Conservation (phyloP, 1,284 basidiomycete species). For the Naganishia sp. region DNA sequence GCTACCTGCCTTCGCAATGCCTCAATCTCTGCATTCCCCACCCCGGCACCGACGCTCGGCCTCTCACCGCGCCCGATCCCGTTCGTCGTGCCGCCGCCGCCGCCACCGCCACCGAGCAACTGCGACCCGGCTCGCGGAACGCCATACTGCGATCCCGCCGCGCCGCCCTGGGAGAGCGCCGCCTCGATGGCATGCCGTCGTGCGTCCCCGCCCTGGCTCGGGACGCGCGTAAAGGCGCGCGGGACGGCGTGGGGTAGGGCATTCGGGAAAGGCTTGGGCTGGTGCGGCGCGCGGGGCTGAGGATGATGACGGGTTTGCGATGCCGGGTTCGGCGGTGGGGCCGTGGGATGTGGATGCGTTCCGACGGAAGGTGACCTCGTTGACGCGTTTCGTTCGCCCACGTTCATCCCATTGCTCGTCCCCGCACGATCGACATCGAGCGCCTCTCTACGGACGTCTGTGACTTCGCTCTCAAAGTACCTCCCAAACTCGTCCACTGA, state of each 20-base stretch:
- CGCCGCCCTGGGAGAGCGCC: neutral
- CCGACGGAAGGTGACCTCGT: too few species aligned
- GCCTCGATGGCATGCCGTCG: slow-evolving; percentile 13
- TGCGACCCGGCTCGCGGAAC: neutral
- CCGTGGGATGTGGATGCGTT: too few species aligned
- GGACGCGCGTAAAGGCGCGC: slow-evolving; percentile 6
- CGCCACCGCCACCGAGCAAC: neutral
- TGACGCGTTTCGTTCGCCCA: too few species aligned
- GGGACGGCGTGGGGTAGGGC: neutral
- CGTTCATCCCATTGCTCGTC: too few species aligned
- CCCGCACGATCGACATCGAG: neutral
- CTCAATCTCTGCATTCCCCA: slow-evolving; percentile 8
- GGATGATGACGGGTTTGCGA: too few species aligned
- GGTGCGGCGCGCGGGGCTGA: too few species aligned
- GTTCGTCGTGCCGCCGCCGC: neutral
- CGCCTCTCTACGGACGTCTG: slow-evolving; percentile 16
- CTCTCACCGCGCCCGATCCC: neutral
- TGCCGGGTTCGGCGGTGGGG: neutral
- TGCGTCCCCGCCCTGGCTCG: slow-evolving; percentile 12
- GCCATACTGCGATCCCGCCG: neutral
- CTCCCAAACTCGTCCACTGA: slow-evolving; percentile 21
- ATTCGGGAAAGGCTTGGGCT: too few species aligned
- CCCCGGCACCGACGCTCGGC: slow-evolving; percentile 8
- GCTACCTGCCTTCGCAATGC: slow-evolving; percentile 6
- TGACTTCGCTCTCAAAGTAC: slow-evolving; percentile 20